Percentiles rank a stretch among this genome's conserved stretches.
phyloP scores from a whole-genome alignment of 2,329 filamentous ascomycete genomes.

The Aspergillus thermomutatus region DNA sequence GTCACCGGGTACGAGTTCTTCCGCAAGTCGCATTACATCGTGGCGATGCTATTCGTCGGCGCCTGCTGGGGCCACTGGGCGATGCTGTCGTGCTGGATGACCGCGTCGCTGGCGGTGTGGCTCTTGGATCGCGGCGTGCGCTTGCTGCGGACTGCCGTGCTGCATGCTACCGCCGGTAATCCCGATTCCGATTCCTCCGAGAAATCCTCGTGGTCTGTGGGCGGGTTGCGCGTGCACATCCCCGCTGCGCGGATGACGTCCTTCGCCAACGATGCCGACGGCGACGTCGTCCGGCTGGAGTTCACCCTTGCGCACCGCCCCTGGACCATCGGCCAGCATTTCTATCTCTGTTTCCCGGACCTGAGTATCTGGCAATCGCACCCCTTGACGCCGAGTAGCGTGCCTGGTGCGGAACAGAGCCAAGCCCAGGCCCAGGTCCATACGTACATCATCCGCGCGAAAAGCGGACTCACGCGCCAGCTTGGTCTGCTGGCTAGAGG shows the following conservation, averaged over 20 bases:
- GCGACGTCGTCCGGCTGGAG: conserved; percentile 64
- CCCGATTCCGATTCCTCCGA: conserved; percentile 30
- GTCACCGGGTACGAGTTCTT: conserved; percentile 75
- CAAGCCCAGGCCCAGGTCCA: conserved; percentile 17
- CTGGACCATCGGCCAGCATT: conserved; percentile 68
- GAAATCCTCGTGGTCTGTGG: no score
- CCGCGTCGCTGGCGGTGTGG: conserved; percentile 64
- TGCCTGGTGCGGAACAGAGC: conserved; percentile 47
- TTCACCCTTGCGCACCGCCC: conserved; percentile 59
- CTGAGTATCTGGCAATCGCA: conserved; percentile 69
- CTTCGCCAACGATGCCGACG: conserved; percentile 56
- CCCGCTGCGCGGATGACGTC: conserved; percentile 50
- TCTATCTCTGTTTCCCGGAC: conserved; percentile 66
- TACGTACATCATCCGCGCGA: conserved; percentile 48
- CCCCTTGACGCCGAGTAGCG: conserved; percentile 63
- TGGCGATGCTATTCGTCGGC: conserved; percentile 71
- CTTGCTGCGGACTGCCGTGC: conserved; percentile 54
- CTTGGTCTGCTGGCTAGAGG: conserved; percentile 21
- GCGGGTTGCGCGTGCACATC: conserved; percentile 53
- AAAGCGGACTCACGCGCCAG: conserved; percentile 32
- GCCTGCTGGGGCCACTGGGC: conserved; percentile 74
- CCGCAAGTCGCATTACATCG: conserved; percentile 68
- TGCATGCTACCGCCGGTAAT: conserved; percentile 56
- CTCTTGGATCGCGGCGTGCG: conserved; percentile 61
- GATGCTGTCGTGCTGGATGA: conserved; percentile 64